Percentiles rank a stretch among this genome's conserved stretches.
phyloP scores from a whole-genome alignment of 2,329 filamentous ascomycete species.

The Peltaster fructicola region DNA sequence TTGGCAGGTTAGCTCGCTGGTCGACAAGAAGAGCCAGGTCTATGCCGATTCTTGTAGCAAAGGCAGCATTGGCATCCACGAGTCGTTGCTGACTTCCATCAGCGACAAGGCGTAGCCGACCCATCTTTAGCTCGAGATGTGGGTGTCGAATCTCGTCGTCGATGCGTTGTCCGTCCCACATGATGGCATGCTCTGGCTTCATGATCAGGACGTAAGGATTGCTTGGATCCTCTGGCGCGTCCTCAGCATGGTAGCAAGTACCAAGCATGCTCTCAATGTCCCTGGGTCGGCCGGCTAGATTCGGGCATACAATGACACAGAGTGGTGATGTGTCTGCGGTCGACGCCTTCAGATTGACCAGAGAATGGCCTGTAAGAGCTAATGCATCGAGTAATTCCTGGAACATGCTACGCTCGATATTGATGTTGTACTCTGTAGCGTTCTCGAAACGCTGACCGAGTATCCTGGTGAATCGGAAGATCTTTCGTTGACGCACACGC shows the following conservation, averaged over 20 bases:
- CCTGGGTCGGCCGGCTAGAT: conserved; percentile 53
- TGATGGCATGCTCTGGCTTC: conserved; percentile 58
- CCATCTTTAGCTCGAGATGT: conserved; percentile 67
- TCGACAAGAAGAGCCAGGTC: conserved; percentile 82
- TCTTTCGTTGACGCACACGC: conserved; percentile 83
- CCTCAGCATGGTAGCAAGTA: conserved; percentile 55
- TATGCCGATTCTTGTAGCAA: conserved; percentile 66
- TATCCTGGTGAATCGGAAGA: conserved; percentile 86
- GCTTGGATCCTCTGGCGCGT: conserved; percentile 51
- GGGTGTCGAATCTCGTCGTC: conserved; percentile 60
- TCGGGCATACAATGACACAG: conserved; percentile 60
- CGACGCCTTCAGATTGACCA: conserved; percentile 55
- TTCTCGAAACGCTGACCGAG: conserved; percentile 91
- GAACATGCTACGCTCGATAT: conserved; percentile 49
- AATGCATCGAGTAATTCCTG: conserved; percentile 67
- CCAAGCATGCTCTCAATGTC: conserved; percentile 77
- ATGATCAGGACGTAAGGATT: conserved; percentile 78
- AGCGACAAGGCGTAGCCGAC: conserved; percentile 73
- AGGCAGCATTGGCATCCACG: conserved; percentile 57
- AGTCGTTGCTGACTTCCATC: conserved; percentile 68
- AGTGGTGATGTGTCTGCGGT: conserved; percentile 34
- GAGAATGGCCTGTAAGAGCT: conserved; percentile 67
- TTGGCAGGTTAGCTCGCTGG: conserved; percentile 78
- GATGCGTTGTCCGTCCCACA: conserved; percentile 60
- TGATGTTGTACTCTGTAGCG: conserved; percentile 83